Base-by-base conservation (phyloP, 495 filamentous ascomycete genomes). In the Endocarpon pusillum region DNA sequence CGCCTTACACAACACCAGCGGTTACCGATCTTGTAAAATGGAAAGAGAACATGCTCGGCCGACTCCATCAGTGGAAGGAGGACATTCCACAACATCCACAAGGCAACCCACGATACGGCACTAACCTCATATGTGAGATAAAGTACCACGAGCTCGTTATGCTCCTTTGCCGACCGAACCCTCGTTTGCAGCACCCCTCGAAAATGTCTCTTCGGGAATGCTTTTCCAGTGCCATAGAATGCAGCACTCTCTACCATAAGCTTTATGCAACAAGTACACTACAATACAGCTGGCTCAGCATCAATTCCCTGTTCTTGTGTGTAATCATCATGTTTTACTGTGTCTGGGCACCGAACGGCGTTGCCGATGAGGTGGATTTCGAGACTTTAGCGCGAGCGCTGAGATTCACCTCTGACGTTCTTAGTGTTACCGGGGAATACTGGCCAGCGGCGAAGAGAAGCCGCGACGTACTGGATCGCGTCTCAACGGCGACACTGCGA, bases 391-490 rank as follows among this genome's bases (percentile, higher is more conserved):
- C 54, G 2, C 40, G 46, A 2, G 52, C 58, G 30, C 44, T 56
- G n/a, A 45, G 48, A 19, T 51, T 49, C n/a, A 43, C 51, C 16
- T 42, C 54, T 34, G 58, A 54, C 21, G 53, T 65, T 12, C 52
- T 66, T 9, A 62, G 60, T 39, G 58, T 58, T 16, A 56, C 61
- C 14, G 61, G 57, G 7, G 60, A 66, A 19, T 51, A 64, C 40
- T 66, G 60, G 58, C 37, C 44, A 3, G 57, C 59, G 34, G 59
- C 61, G 8, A 54, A 53, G 31, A 36, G 57, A 21, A 58, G 57
- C 1, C 46, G 61, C 4, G 59, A 66, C 33, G 55, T 58, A 15
- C 46, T 64, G 19, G 52, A 59, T 20, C 53, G 64, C 20, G 29
- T 62, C 31, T 58, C 53, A 1, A 40, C 44, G 12, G 49, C 49